phyloP scores from a whole-genome alignment of 768 basidiomycete species.

The Hypholoma sublateritium region DNA sequence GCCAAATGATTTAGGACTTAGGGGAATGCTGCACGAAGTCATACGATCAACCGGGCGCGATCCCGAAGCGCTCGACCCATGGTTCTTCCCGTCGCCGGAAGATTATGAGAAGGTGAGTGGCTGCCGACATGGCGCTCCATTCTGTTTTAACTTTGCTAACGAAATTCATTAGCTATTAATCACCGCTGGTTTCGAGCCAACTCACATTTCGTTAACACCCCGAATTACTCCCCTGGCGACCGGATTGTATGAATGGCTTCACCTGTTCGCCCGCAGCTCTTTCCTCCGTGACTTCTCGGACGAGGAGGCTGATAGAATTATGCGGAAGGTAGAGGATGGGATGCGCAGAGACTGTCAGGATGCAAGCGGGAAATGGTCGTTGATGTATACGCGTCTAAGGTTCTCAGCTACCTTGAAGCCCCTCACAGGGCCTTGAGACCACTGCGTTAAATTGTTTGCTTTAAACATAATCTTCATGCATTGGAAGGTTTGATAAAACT shows the following conservation, averaged over 20 bases:
- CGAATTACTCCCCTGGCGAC: slow-evolving; percentile 51
- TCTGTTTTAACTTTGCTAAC: background rate
- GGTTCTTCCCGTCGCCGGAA: slow-evolving; percentile 78
- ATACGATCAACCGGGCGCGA: slow-evolving; percentile 54
- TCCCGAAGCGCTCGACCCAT: slow-evolving; percentile 67
- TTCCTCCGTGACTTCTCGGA: slow-evolving; percentile 57
- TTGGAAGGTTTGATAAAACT: background rate
- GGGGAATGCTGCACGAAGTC: slow-evolving; percentile 55
- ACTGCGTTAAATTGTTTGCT: background rate
- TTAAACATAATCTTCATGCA: background rate
- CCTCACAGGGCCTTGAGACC: background rate
- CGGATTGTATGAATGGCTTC: slow-evolving; percentile 65
- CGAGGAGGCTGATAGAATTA: slow-evolving; percentile 55
- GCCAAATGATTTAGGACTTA: slow-evolving; percentile 45
- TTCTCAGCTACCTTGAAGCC: slow-evolving; percentile 50
- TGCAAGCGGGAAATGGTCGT: slow-evolving; percentile 57
- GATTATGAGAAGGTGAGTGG: slow-evolving; percentile 58
- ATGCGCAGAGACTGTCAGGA: slow-evolving; percentile 58
- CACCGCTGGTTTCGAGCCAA: slow-evolving; percentile 54
- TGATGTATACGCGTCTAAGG: slow-evolving; percentile 74
- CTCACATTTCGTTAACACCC: slow-evolving; percentile 53
- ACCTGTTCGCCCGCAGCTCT: slow-evolving; percentile 60
- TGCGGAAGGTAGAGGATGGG: slow-evolving; percentile 60
- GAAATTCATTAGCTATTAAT: slow-evolving; percentile 46
- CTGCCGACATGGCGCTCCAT: background rate